Percentiles rank a stretch among this genome's conserved stretches.
Evolutionary conservation across 2,329 filamentous ascomycete species (phyloP).

Genomic region (Seiridium cupressi): DNA sequence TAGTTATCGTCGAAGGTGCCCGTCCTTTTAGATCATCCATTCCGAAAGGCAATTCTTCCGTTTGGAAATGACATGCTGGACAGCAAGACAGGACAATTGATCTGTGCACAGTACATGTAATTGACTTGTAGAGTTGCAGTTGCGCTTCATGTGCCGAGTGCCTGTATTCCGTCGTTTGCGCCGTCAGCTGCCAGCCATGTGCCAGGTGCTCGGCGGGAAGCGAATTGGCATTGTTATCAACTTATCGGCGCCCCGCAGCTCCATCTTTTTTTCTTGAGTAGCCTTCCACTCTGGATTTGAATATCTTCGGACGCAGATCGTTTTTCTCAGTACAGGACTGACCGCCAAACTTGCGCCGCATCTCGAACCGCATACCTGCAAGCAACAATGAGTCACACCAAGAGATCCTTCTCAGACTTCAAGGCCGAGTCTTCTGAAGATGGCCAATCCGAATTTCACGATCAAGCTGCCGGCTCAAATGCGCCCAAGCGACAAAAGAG

Average conservation of each 20-base stretch:
- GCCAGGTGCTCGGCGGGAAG: background rate
- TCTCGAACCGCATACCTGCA: background rate
- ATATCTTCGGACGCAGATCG: background rate
- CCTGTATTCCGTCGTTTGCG: background rate
- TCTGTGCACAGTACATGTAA: background rate
- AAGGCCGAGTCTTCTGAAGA: constrained; percentile 15
- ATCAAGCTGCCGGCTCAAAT: constrained; percentile 2
- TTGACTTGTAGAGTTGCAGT: background rate
- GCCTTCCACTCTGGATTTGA: background rate
- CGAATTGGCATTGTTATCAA: background rate
- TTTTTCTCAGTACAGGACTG: background rate
- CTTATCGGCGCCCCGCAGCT: background rate
- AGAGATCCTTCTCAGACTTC: constrained; percentile 27
- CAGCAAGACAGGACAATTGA: background rate
- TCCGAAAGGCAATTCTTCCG: background rate
- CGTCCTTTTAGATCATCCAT: background rate
- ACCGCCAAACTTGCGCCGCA: background rate
- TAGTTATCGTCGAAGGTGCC: background rate
- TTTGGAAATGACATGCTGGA: background rate
- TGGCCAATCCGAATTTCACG: constrained; percentile 10
- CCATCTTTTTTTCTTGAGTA: constrained; percentile 6
- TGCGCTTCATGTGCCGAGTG: too few relatives aligned
- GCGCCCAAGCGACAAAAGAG: constrained; percentile 28
- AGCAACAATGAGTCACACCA: constrained; percentile 20
- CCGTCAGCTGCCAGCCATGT: background rate